These are phyloP conservation scores for Trichoderma guizhouense DNA, from an alignment of 2,329 filamentous ascomycete species.

Conservation along the genomic window DNA sequence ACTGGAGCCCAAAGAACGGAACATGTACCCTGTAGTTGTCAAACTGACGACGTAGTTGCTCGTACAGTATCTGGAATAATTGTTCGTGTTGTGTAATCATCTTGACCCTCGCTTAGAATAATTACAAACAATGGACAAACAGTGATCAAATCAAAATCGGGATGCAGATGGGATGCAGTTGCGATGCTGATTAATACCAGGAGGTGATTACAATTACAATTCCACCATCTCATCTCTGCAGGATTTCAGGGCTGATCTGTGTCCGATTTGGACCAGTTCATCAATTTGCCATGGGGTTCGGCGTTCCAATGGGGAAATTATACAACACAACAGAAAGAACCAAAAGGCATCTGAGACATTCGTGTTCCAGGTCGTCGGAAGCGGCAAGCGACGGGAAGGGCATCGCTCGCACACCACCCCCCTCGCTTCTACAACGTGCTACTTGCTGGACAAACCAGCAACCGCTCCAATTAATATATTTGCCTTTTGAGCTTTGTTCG, in stretches of 20 bases:
- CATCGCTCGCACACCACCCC: background rate
- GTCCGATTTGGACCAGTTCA: background rate
- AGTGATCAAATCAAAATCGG: background rate
- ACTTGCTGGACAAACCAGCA: background rate
- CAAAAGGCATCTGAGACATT: slow-evolving; percentile 1
- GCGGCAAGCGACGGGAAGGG: background rate
- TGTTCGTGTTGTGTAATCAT: background rate
- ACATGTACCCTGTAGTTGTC: background rate
- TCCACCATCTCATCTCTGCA: background rate
- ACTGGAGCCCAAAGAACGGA: background rate
- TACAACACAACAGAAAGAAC: background rate
- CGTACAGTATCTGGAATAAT: background rate
- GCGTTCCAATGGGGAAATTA: background rate
- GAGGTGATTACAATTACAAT: background rate
- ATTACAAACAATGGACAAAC: background rate
- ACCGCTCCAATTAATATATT: background rate
- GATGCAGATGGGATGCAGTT: background rate
- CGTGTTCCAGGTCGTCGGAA: slow-evolving; percentile 10
- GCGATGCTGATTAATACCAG: background rate
- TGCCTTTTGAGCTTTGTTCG: background rate
- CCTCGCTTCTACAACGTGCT: background rate
- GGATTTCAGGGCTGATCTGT: background rate
- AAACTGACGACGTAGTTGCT: background rate
- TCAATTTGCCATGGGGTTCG: background rate
- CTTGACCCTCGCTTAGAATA: background rate